phyloP scores from a whole-genome alignment of 108 stramenopile genomes.

The Cyclotella choctawhatcheeana region DNA sequence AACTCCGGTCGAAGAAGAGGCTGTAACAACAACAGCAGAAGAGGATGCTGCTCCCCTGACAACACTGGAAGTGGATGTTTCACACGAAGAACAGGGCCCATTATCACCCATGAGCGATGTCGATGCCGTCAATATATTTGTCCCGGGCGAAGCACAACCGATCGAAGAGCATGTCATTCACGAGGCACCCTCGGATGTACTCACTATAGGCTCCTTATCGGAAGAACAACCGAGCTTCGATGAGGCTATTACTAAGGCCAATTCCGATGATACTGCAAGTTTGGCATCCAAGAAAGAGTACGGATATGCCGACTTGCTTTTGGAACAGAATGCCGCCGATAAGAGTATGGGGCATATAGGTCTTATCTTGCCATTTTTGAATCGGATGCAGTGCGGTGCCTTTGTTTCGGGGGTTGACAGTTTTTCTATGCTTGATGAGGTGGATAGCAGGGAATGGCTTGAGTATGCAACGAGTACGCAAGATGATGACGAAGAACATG shows the following conservation, averaged over 20 bases:
- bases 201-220: constrained; percentile 8
- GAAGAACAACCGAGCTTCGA: constrained; percentile 7
- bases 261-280: constrained; percentile 30
- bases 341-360: constrained; percentile 31
- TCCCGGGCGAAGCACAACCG: constrained; percentile 7
- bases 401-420: constrained; percentile 11
- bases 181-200: background rate
- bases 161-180: background rate
- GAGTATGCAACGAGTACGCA: background rate
- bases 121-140: constrained; percentile 4
- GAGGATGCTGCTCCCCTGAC: background rate
- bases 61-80: background rate
- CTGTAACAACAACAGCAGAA: background rate
- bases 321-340: constrained; percentile 25
- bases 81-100: background rate
- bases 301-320: background rate
- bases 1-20: background rate
- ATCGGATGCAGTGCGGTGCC: constrained; percentile 17
- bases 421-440: background rate
- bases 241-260: background rate
- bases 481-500: background rate
- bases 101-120: background rate
- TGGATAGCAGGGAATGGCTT: background rate
- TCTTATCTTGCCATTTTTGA: constrained; percentile 40
- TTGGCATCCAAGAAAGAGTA: constrained; percentile 17